These are phyloP conservation scores for Nemania sp. DNA, from an alignment of 2,329 filamentous ascomycete species.

Conservation along the genomic window DNA sequence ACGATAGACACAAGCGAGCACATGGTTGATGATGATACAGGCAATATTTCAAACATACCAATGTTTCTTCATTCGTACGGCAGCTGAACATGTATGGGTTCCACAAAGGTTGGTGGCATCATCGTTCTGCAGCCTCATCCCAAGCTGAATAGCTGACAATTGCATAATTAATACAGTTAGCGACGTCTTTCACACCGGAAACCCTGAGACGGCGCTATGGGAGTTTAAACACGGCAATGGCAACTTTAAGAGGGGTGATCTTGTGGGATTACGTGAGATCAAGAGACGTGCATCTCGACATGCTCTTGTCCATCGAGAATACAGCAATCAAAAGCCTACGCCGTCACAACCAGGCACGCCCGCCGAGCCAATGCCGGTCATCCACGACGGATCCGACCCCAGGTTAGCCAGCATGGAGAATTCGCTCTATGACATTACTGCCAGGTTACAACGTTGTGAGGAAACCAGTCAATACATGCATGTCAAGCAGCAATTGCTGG, in stretches of 20 bases:
- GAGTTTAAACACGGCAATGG: constrained; percentile 98
- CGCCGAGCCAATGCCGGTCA: constrained; percentile 73
- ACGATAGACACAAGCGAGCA: constrained; percentile 16
- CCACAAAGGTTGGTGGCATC: constrained; percentile 76
- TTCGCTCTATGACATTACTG: constrained; percentile 77
- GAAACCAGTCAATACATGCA: constrained; percentile 80
- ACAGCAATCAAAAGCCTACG: constrained; percentile 75
- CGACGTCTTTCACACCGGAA: constrained; percentile 95
- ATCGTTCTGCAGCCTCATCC: constrained; percentile 7
- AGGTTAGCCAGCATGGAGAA: constrained; percentile 79
- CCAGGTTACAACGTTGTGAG: constrained; percentile 78
- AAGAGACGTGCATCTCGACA: constrained; percentile 93
- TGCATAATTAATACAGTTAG: constrained; percentile 68
- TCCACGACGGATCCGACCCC: constrained; percentile 75
- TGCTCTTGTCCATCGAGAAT: constrained; percentile 90
- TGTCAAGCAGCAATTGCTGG: constrained; percentile 77
- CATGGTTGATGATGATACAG: constrained; percentile 51
- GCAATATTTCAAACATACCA: constrained; percentile 99
- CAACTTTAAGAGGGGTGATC: constrained; percentile 93
- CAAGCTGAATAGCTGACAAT: constrained; percentile 31
- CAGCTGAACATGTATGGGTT: constrained; percentile 99
- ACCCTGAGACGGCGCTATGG: constrained; percentile 92
- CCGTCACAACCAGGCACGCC: constrained; percentile 83
- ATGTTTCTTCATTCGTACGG: constrained; percentile 96
- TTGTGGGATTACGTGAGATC: constrained; percentile 90